Conservation (phyloP, 345 rosid species). For the Laguncularia racemosa region DNA sequence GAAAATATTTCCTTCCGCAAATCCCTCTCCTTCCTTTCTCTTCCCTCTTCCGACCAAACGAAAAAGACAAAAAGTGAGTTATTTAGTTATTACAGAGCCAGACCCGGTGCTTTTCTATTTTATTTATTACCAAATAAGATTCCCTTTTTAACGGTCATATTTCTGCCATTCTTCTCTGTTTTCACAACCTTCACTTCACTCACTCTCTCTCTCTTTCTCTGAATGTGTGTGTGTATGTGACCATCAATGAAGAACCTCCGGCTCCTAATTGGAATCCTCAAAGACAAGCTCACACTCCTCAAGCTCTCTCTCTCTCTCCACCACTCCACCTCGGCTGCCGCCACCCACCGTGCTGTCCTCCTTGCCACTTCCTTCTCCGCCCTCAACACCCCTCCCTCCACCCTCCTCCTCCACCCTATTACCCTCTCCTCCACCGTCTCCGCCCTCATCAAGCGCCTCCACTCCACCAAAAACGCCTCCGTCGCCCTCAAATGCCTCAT, state of each 20-base stretch:
- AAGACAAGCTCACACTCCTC: conserved; percentile 14
- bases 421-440: conserved; percentile 1
- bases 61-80: no score
- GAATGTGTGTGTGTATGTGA: background rate
- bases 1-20: no score
- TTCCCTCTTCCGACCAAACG: no score
- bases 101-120: no score
- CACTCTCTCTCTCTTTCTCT: conserved; percentile 3
- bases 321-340: conserved; percentile 2
- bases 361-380: conserved; percentile 10
- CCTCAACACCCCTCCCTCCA: conserved; percentile 3
- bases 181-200: background rate
- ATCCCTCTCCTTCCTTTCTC: no score
- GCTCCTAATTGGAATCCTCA: conserved; percentile 7
- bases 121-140: no score
- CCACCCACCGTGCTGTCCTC: conserved; percentile 8
- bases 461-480: conserved; percentile 8
- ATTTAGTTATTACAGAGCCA: no score
- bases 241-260: conserved; percentile 5
- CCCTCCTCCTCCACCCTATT: background rate
- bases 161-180: no score
- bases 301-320: conserved; percentile 12
- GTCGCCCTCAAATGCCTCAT: conserved; percentile 11
- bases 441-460: conserved; percentile 11
- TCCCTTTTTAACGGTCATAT: no score